A percentile compares a stretch with the other conserved stretches of the same genome.
Conservation (phyloP, 768 basidiomycete species). For the Roridomyces roridus region DNA sequence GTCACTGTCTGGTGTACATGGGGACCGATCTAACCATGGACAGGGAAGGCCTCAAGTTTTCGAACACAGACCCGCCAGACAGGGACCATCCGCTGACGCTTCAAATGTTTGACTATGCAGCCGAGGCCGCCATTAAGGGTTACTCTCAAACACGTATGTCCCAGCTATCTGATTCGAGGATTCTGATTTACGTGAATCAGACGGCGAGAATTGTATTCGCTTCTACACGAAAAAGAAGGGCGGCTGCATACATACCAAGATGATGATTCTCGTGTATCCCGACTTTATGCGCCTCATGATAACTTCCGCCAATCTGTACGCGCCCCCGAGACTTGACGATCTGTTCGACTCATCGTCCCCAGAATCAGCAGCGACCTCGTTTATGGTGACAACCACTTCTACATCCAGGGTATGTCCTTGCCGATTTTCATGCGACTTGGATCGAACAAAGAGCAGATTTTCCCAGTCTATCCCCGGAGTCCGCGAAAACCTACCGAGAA, state of each 20-base stretch:
- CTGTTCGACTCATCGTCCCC: no score
- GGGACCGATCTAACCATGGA: conserved; percentile 1
- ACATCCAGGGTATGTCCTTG: no score
- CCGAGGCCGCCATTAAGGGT: background rate
- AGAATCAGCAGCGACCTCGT: no score
- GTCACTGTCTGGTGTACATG: background rate
- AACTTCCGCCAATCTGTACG: conserved; percentile 18
- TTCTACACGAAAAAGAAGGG: background rate
- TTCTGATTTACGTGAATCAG: background rate
- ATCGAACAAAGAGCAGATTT: no score
- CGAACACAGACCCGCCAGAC: no score
- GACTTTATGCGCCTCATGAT: conserved; percentile 14
- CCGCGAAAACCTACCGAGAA: no score
- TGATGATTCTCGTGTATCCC: conserved; percentile 10
- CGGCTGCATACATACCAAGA: conserved; percentile 12
- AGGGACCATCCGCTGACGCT: no score
- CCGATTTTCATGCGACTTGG: no score
- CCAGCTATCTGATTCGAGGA: background rate
- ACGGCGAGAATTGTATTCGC: conserved; percentile 8
- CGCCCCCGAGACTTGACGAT: no score
- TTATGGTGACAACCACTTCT: no score
- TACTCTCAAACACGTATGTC: background rate
- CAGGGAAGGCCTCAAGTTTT: background rate
- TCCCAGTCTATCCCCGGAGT: no score
- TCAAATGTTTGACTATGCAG: background rate